Evolutionary conservation across 2,329 filamentous ascomycete genomes (phyloP).

Genomic region (Gaeumannomyces tritici): DNA sequence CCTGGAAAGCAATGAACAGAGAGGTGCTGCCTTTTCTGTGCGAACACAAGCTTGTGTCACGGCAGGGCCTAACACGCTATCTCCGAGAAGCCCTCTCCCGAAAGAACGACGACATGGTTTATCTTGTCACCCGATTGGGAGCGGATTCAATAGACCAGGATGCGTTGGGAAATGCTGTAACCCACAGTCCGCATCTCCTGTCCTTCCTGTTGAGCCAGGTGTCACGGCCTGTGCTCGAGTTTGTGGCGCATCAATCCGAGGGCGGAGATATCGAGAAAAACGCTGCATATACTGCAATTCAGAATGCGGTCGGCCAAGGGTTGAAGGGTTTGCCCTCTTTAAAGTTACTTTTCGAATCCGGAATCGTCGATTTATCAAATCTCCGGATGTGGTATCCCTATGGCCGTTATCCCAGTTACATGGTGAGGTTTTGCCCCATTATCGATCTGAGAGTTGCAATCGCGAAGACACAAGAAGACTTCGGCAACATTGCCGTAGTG

Average conservation of each 20-base stretch:
- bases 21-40: not conserved
- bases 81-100: not conserved
- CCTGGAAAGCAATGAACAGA: not conserved
- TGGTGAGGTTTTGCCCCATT: too few relatives aligned
- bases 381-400: not conserved
- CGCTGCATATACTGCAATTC: not conserved
- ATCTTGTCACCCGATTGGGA: not conserved
- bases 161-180: not conserved
- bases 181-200: not conserved
- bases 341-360: not conserved
- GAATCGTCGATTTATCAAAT: not conserved
- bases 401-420: too few relatives aligned
- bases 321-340: not conserved
- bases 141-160: not conserved
- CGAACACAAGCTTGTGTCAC: not conserved
- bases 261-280: rapidly evolving
- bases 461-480: not conserved
- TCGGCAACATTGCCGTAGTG: not conserved
- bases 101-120: not conserved
- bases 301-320: not conserved
- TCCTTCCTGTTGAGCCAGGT: not conserved
- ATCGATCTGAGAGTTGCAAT: not conserved
- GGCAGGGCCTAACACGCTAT: not conserved
- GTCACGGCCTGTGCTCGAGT: not conserved
- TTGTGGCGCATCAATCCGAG: not conserved